These are phyloP conservation scores for Boletus edulis DNA, from an alignment of 768 basidiomycete species.

Conservation along the genomic window DNA sequence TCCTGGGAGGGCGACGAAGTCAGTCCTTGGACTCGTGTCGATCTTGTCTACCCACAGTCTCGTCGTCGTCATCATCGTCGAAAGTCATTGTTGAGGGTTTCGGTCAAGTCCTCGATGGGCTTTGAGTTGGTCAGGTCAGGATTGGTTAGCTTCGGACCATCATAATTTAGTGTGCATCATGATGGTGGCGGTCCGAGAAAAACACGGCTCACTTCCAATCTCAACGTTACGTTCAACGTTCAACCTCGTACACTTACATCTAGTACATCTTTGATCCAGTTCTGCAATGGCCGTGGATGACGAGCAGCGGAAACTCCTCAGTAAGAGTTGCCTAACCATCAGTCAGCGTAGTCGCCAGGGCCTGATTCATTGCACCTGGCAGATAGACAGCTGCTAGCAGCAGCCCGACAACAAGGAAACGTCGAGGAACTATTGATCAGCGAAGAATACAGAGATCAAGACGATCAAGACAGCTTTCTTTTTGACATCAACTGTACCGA, in stretches of 20 bases:
- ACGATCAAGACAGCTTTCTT: conserved; percentile 15
- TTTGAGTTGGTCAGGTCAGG: background rate
- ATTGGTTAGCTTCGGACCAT: too few relatives aligned
- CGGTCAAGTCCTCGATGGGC: background rate
- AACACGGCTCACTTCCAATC: background rate
- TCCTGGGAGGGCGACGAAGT: conserved; percentile 13
- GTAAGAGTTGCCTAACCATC: conserved; percentile 6
- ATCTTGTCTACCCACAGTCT: conserved; percentile 6
- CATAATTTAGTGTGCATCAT: background rate
- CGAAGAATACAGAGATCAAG: conserved; percentile 19
- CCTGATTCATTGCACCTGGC: background rate
- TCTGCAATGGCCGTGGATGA: conserved; percentile 14
- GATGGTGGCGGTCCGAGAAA: background rate
- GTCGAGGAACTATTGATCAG: conserved; percentile 25
- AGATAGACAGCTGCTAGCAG: conserved; percentile 27
- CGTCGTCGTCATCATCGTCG: background rate
- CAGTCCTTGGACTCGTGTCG: background rate
- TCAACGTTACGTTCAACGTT: background rate
- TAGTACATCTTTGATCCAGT: background rate
- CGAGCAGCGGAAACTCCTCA: conserved; percentile 17
- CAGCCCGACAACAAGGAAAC: conserved; percentile 23
- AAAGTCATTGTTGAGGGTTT: conserved; percentile 5
- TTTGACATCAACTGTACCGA: conserved; percentile 34
- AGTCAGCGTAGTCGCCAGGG: background rate
- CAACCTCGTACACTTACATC: background rate